Conservation (phyloP, 805 yeast genomes). For the Komagataella mondaviorum region DNA sequence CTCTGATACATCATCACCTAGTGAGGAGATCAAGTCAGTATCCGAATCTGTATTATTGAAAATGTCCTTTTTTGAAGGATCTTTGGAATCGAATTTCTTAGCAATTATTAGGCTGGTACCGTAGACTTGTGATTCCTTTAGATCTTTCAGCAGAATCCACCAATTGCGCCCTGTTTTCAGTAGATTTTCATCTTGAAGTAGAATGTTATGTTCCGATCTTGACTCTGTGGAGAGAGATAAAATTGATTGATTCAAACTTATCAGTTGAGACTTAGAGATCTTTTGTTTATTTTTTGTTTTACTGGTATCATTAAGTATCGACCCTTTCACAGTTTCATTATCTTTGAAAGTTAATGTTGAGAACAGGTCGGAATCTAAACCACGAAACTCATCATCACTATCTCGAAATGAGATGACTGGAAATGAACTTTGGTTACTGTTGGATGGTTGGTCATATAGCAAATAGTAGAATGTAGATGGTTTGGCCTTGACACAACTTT, state of each 20-base stretch:
- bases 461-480: constrained; percentile 11
- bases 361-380: neutral
- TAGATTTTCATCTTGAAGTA: neutral
- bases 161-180: constrained; percentile 2
- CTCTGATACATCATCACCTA: neutral
- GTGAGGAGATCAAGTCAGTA: neutral
- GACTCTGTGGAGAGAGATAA: neutral
- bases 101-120: neutral
- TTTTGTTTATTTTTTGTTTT: too few relatives aligned
- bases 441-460: constrained; percentile 8
- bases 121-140: neutral
- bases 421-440: constrained; percentile 12
- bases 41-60: neutral
- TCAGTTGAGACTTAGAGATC: neutral
- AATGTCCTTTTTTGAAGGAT: neutral
- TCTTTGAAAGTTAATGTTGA: neutral
- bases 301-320: neutral
- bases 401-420: constrained; percentile 9
- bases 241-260: neutral
- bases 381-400: neutral
- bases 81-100: neutral
- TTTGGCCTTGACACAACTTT: neutral
- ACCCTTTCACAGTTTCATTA: neutral
- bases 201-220: neutral
- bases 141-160: constrained; percentile 1